These are phyloP conservation scores for Tuber umbilicatum DNA, from an alignment of 495 filamentous ascomycete genomes.

Conservation along the genomic window DNA sequence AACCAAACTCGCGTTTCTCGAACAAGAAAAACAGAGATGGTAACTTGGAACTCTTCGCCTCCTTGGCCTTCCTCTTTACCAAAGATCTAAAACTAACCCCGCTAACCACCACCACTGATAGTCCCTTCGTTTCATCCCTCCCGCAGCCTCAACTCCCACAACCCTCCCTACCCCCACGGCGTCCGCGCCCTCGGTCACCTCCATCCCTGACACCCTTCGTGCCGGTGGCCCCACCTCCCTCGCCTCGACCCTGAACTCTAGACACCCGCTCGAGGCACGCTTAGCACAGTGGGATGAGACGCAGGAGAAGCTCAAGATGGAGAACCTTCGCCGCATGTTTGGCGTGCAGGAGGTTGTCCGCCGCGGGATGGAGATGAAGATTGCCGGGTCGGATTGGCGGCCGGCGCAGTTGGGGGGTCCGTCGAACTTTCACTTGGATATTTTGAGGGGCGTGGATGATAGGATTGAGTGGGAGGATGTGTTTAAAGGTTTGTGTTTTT, in stretches of 20 bases:
- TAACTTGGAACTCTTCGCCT: neutral
- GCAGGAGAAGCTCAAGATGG: constrained; percentile 81
- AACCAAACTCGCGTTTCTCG: neutral
- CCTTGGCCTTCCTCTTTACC: neutral
- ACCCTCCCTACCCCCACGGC: constrained; percentile 55
- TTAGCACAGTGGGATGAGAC: constrained; percentile 76
- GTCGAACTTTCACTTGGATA: constrained; percentile 55
- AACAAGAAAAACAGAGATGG: neutral
- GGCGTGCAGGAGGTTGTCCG: constrained; percentile 90
- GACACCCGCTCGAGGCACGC: constrained; percentile 85
- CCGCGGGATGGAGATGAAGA: constrained; percentile 91
- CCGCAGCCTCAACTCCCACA: constrained; percentile 52
- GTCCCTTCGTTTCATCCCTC: constrained; percentile 84
- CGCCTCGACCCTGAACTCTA: constrained; percentile 42
- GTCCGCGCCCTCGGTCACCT: constrained; percentile 74
- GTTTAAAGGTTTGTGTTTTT: constrained; percentile 52
- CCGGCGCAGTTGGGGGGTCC: constrained; percentile 44
- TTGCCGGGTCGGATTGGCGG: constrained; percentile 49
- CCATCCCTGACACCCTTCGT: constrained; percentile 86
- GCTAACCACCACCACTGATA: constrained; percentile 45
- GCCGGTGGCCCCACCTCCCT: constrained; percentile 54
- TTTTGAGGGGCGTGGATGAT: constrained; percentile 68
- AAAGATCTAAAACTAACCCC: neutral
- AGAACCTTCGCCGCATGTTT: constrained; percentile 71
- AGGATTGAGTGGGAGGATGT: constrained; percentile 87